Conservation (phyloP, 257 asterid species). For the Echites panduratus region DNA sequence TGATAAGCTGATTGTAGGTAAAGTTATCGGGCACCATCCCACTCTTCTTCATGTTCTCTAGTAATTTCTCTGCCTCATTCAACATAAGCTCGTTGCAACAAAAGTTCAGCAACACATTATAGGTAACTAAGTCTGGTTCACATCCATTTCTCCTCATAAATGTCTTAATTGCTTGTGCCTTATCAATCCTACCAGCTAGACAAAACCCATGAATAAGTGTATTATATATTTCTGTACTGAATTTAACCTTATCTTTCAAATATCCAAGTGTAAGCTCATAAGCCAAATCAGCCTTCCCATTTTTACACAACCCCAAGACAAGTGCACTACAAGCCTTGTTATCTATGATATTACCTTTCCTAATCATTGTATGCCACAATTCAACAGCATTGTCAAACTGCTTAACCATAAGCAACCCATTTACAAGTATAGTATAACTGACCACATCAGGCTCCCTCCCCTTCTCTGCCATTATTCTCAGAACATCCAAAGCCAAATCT, state of each 20-base stretch:
- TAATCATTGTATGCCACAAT: slow-evolving; percentile 69
- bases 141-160: slow-evolving; percentile 85
- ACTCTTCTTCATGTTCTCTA: slow-evolving; percentile 60
- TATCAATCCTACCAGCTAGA: slow-evolving; percentile 74
- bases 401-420: slow-evolving; percentile 53
- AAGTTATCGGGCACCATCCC: slow-evolving; percentile 65
- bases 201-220: slow-evolving; percentile 78
- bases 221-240: slow-evolving; percentile 52
- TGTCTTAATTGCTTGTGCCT: slow-evolving; percentile 68
- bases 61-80: slow-evolving; percentile 68
- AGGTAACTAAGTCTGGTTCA: slow-evolving; percentile 72
- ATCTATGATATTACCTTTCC: slow-evolving; percentile 59
- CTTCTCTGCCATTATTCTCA: slow-evolving; percentile 60
- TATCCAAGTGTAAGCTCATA: slow-evolving; percentile 84
- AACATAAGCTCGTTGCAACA: slow-evolving; percentile 64
- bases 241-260: slow-evolving; percentile 64
- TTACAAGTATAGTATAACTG: slow-evolving; percentile 67
- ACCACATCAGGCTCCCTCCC: slow-evolving; percentile 74
- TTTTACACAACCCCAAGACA: slow-evolving; percentile 66
- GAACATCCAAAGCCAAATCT: slow-evolving; percentile 55
- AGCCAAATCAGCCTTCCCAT: slow-evolving; percentile 88
- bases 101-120: slow-evolving; percentile 68
- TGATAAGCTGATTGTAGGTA: slow-evolving; percentile 79
- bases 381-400: slow-evolving; percentile 54
- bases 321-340: slow-evolving; percentile 78